A percentile compares a stretch with the other conserved stretches of the same genome.
These are phyloP conservation scores for Ballota nigra DNA, from an alignment of 257 asterid species.

Conservation along the genomic window DNA sequence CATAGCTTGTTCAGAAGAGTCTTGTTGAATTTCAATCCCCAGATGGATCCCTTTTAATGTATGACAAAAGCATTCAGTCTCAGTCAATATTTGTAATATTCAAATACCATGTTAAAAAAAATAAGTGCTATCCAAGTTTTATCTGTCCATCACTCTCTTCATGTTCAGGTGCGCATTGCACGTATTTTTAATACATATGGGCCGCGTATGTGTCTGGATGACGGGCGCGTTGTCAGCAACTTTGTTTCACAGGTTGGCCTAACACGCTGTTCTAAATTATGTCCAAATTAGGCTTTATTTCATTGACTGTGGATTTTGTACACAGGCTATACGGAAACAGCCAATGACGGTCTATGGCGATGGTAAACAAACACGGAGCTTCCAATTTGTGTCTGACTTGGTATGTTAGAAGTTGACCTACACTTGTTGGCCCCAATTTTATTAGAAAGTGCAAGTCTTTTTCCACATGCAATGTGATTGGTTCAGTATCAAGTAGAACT, in stretches of 20 bases:
- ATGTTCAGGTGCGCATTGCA: conserved; percentile 68
- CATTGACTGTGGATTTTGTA: neutral
- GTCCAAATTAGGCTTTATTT: conserved; percentile 26
- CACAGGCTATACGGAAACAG: conserved; percentile 73
- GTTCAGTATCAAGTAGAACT: too few relatives aligned
- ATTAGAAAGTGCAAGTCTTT: neutral
- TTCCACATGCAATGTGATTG: neutral
- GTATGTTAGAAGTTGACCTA: conserved; percentile 32
- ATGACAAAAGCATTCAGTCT: neutral
- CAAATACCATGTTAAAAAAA: neutral
- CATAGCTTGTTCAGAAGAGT: neutral
- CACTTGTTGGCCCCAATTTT: neutral
- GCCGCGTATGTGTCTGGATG: conserved; percentile 91
- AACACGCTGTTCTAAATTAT: conserved; percentile 34
- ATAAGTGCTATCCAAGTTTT: neutral
- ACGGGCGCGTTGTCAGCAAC: conserved; percentile 96
- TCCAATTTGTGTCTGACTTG: conserved; percentile 85
- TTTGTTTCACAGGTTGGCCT: conserved; percentile 77
- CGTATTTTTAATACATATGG: conserved; percentile 91
- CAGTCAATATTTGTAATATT: neutral
- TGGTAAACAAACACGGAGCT: conserved; percentile 87
- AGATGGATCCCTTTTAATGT: neutral
- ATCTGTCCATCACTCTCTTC: neutral
- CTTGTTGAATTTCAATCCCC: neutral
- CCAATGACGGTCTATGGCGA: conserved; percentile 86